Evolutionary conservation across 2,329 filamentous ascomycete genomes (phyloP).

Genomic region (Aspergillus pseudonomiae): DNA sequence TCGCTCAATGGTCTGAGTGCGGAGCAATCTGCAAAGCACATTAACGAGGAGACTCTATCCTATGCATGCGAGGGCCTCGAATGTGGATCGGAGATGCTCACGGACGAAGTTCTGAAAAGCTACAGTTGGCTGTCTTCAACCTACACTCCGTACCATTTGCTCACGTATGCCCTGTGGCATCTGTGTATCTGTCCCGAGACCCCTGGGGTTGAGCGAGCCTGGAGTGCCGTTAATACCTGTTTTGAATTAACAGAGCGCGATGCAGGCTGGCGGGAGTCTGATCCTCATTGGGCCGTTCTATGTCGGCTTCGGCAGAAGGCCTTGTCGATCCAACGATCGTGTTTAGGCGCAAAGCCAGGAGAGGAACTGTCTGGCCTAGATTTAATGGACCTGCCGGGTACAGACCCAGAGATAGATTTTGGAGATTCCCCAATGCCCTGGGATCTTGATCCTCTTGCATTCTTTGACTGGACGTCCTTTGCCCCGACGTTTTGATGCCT

Average conservation of each 20-base stretch:
- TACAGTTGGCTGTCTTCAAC: slow-evolving; percentile 45
- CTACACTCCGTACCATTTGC: slow-evolving; percentile 49
- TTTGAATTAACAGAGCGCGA: slow-evolving; percentile 23
- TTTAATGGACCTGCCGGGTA: background rate
- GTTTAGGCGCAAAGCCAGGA: slow-evolving; percentile 1
- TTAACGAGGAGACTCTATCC: slow-evolving; percentile 34
- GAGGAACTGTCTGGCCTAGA: background rate
- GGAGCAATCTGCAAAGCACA: slow-evolving; percentile 13
- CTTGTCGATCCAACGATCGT: slow-evolving; percentile 9
- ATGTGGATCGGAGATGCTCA: slow-evolving; percentile 29
- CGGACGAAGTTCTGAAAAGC: slow-evolving; percentile 42
- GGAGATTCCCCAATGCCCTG: background rate
- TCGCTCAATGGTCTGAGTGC: background rate
- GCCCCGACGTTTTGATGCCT: background rate
- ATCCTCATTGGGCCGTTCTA: slow-evolving; percentile 28
- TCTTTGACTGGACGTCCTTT: background rate
- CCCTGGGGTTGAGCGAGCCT: slow-evolving; percentile 35
- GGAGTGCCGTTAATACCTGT: slow-evolving; percentile 24
- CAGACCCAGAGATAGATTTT: background rate
- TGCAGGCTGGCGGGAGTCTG: slow-evolving; percentile 24
- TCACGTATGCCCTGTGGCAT: slow-evolving; percentile 51
- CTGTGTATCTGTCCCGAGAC: slow-evolving; percentile 44
- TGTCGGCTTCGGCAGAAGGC: slow-evolving; percentile 25
- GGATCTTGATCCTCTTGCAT: slow-evolving; percentile 1
- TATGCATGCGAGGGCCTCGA: slow-evolving; percentile 42